These are phyloP conservation scores for Rhizopogon parksii DNA, from an alignment of 1,284 basidiomycete genomes.

Conservation along the genomic window DNA sequence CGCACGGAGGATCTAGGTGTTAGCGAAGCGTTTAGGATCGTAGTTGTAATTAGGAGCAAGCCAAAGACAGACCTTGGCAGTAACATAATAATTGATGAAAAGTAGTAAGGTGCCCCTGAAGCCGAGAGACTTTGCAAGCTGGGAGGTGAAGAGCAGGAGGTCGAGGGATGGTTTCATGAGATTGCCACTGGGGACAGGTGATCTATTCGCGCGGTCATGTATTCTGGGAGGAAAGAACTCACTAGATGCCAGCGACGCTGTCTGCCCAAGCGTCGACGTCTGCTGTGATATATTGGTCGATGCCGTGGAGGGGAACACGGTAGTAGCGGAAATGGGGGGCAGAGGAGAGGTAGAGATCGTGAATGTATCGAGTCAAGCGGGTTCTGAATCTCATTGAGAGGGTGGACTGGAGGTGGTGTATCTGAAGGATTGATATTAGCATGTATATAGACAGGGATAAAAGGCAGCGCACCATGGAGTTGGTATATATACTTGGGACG, in stretches of 20 bases:
- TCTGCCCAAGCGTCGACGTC: conserved; percentile 92
- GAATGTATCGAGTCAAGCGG: conserved; percentile 84
- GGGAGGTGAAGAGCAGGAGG: conserved; percentile 88
- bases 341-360: conserved; percentile 85
- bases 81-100: conserved; percentile 81
- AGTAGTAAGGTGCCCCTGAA: conserved; percentile 73
- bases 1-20: conserved; percentile 62
- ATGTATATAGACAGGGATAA: not conserved
- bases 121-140: conserved; percentile 83
- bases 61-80: conserved; percentile 40
- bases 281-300: conserved; percentile 90
- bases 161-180: conserved; percentile 90
- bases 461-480: conserved; percentile 69
- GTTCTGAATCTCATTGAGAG: conserved; percentile 82
- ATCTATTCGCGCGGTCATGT: not conserved
- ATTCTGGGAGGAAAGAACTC: conserved; percentile 24
- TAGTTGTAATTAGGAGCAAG: not conserved
- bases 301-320: conserved; percentile 65
- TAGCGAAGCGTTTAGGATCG: not conserved
- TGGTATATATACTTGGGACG: conserved; percentile 92
- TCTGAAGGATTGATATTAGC: conserved; percentile 38
- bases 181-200: conserved; percentile 32
- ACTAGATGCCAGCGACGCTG: conserved; percentile 85
- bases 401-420: conserved; percentile 87
- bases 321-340: conserved; percentile 68